Evolutionary conservation across 2,329 filamentous ascomycete species (phyloP).

Genomic region (Sphaerulina musiva): DNA sequence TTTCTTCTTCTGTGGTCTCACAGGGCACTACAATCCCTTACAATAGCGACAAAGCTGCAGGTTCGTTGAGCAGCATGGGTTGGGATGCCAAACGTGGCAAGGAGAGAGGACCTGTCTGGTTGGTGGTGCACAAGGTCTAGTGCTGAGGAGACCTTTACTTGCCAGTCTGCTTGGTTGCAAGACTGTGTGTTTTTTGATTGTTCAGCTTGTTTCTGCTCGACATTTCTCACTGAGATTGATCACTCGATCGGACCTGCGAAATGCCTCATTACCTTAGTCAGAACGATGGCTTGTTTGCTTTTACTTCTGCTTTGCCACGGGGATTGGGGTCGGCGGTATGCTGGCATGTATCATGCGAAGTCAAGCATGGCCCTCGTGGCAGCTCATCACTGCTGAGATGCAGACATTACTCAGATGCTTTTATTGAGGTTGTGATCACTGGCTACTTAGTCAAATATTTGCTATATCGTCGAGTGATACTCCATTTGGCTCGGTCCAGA

Average conservation of each 20-base stretch:
- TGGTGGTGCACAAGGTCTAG: slow-evolving; percentile 31
- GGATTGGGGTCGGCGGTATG: neutral
- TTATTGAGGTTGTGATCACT: neutral
- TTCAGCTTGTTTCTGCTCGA: neutral
- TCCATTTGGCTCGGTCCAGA: too few relatives aligned
- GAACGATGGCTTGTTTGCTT: neutral
- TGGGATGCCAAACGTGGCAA: slow-evolving; percentile 31
- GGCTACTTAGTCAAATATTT: too few relatives aligned
- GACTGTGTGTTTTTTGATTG: neutral
- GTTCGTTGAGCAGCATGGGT: slow-evolving; percentile 27
- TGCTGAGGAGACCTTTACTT: neutral
- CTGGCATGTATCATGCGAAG: neutral
- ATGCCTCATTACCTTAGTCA: neutral
- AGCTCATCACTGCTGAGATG: neutral
- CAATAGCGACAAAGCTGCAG: slow-evolving; percentile 26
- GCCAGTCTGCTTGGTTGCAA: neutral
- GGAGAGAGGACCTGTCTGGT: slow-evolving; percentile 32
- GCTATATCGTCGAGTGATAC: too few relatives aligned
- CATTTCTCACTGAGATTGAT: too few relatives aligned
- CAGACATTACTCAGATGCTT: neutral
- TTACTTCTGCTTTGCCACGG: neutral
- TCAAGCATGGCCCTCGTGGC: neutral
- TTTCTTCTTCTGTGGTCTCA: neutral
- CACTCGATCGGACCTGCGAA: too few relatives aligned
- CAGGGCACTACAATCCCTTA: slow-evolving; percentile 30